These are phyloP conservation scores for Aphanomyces euteiches DNA, from an alignment of 352 stramenopile genomes.

Conservation along the genomic window DNA sequence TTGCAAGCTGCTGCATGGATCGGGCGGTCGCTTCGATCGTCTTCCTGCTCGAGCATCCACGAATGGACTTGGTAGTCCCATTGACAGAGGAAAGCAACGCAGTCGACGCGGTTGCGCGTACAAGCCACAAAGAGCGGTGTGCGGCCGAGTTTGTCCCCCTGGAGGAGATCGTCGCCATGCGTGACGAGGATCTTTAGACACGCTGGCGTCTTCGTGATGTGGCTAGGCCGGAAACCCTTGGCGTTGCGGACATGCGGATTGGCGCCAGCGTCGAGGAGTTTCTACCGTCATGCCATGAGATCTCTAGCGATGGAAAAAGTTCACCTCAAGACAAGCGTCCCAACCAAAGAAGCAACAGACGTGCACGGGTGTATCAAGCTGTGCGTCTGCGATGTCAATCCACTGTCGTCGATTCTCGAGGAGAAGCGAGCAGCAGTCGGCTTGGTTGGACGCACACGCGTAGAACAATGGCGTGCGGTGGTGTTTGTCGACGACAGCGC, in stretches of 20 bases:
- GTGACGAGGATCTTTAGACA: slow-evolving; percentile 53
- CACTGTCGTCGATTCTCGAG: slow-evolving; percentile 40
- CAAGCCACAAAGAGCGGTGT: slow-evolving; percentile 65
- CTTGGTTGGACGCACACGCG: slow-evolving; percentile 47
- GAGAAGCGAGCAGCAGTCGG: slow-evolving; percentile 49
- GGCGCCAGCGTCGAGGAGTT: slow-evolving; percentile 49
- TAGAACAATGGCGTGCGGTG: slow-evolving; percentile 65
- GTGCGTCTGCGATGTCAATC: slow-evolving; percentile 51
- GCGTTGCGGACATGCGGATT: slow-evolving; percentile 59
- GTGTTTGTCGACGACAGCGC: slow-evolving; percentile 51
- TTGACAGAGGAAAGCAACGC: slow-evolving; percentile 55
- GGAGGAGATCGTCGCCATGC: slow-evolving; percentile 57
- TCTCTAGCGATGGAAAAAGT: no score
- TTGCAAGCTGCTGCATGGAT: slow-evolving; percentile 66
- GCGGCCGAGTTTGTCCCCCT: slow-evolving; percentile 59
- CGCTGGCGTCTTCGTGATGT: slow-evolving; percentile 52
- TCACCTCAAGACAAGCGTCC: slow-evolving; percentile 43
- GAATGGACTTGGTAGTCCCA: slow-evolving; percentile 63
- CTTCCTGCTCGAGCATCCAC: slow-evolving; percentile 68
- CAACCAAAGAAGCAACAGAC: slow-evolving; percentile 70
- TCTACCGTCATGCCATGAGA: slow-evolving; percentile 8
- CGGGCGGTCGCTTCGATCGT: slow-evolving; percentile 51
- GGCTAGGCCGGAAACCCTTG: slow-evolving; percentile 63
- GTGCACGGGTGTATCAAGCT: slow-evolving; percentile 64
- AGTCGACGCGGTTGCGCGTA: slow-evolving; percentile 47